Conservation (phyloP, 768 basidiomycete species). For the Fistulinella prunicolor region DNA sequence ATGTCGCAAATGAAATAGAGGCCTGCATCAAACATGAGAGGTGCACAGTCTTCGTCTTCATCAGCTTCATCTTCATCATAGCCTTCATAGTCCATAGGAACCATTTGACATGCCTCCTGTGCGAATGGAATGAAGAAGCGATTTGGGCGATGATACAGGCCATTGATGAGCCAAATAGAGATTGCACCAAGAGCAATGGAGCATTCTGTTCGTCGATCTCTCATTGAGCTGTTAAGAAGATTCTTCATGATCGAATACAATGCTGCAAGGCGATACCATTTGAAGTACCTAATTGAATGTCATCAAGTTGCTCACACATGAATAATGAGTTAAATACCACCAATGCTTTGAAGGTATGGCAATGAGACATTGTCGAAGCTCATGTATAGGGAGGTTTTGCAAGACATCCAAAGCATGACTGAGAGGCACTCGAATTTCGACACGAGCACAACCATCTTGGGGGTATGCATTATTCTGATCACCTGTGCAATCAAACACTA, state of each 20-base stretch:
- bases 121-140: neutral
- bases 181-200: neutral
- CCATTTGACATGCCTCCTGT: neutral
- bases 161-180: constrained; percentile 1
- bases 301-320: too few species aligned
- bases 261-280: constrained; percentile 3
- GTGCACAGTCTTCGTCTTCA: neutral
- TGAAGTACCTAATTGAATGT: constrained; percentile 7
- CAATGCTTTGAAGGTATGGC: neutral
- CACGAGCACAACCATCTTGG: constrained; percentile 4
- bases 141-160: neutral
- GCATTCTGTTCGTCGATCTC: neutral
- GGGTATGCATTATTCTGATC: neutral
- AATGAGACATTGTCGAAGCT: too few species aligned
- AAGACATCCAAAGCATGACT: neutral
- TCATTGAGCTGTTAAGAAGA: neutral
- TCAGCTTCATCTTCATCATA: neutral
- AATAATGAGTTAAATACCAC: too few species aligned
- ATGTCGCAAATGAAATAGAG: constrained; percentile 4
- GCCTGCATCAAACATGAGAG: constrained; percentile 3
- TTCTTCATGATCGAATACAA: neutral
- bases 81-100: neutral
- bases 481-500: neutral
- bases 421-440: constrained; percentile 2
- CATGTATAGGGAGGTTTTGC: neutral